Base-by-base conservation (phyloP, 495 filamentous ascomycete species). In the Cenococcum geophilum region DNA sequence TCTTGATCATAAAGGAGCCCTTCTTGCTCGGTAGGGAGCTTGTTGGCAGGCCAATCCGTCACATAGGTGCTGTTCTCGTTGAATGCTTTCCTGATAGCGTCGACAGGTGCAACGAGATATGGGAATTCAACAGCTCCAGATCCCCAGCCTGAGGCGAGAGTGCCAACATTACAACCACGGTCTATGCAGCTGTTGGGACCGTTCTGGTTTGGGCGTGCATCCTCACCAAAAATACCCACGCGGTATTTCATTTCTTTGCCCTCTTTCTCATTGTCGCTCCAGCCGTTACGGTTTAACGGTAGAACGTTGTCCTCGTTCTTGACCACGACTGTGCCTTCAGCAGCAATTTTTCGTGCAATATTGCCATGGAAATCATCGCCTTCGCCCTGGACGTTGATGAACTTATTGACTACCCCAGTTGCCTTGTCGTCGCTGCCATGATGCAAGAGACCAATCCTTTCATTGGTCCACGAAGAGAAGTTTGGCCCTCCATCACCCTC, bases 381-480 rank as follows among this genome's bases (percentile, higher is more conserved):
- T 43, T 72, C 71, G 0, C 79, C 80, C 66, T 83, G 87, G 0
- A 86, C 89, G 64, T 95, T 77, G 45, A 92, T 71, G 63, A 83
- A 95, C 49, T 86, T 74, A 72, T 96, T 96, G 25, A 95, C 89
- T 1, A 85, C 79, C 5, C 82, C 82, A 12, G 76, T 77, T 14
- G 75, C 68, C 25, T 77, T 74, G 52, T 83, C 82, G 53, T 79
- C 75, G 40, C 79, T 92, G 0, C 87, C 89, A 4, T 80, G 79
- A 54, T 89, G 82, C 27, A 86, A 62, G 11, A 83, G 70, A 27
- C 88, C 89, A 55, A 83, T 77, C 55, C 81, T 73, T 0, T 92
- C 83, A 57, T 89, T 73, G 0, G 89, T 92, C 89, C 89, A 97
- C 0, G 88, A 91, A 1, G 89, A 95, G 74, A 97, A 97, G 73